Evolutionary conservation across 495 filamentous ascomycete species (phyloP).

Genomic region (Lepidopterella palustris): DNA sequence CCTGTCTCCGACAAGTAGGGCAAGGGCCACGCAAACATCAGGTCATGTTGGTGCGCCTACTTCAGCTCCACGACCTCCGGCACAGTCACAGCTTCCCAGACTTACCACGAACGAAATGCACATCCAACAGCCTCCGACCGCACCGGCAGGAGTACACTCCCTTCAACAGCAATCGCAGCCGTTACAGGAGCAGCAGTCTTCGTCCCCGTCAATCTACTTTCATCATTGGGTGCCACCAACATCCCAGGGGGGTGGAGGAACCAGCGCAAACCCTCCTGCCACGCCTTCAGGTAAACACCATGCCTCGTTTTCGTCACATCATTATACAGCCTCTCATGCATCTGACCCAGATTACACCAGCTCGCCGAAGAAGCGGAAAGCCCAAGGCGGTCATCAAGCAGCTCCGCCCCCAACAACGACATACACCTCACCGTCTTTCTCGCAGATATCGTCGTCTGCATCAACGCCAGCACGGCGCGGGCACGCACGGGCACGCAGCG

Average conservation of each 20-base stretch:
- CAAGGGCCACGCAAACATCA: slow-evolving; percentile 35
- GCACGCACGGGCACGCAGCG: slow-evolving; percentile 65
- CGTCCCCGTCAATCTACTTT: slow-evolving; percentile 73
- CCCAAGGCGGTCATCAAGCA: slow-evolving; percentile 54
- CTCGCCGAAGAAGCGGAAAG: slow-evolving; percentile 71
- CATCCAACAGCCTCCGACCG: slow-evolving; percentile 46
- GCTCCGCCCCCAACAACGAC: slow-evolving; percentile 49
- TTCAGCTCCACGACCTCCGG: slow-evolving; percentile 31
- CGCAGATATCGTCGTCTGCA: slow-evolving; percentile 50
- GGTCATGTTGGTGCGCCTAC: slow-evolving; percentile 33
- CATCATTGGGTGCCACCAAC: slow-evolving; percentile 86
- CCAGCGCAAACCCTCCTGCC: slow-evolving; percentile 52
- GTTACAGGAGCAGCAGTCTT: slow-evolving; percentile 43
- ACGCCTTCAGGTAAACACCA: slow-evolving; percentile 63
- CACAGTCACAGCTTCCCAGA: slow-evolving; percentile 44
- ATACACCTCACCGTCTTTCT: slow-evolving; percentile 41
- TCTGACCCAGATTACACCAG: slow-evolving; percentile 47
- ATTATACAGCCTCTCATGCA: slow-evolving; percentile 43
- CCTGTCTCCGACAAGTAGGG: slow-evolving; percentile 25
- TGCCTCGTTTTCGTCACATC: slow-evolving; percentile 41
- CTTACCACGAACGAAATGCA: slow-evolving; percentile 54
- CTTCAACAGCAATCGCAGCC: slow-evolving; percentile 51
- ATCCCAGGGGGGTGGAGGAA: slow-evolving; percentile 47
- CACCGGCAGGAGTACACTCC: slow-evolving; percentile 37
- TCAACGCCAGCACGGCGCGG: slow-evolving; percentile 54